Conservation (phyloP, 164 flowering plant species). For the Umbilicus rupestris region DNA sequence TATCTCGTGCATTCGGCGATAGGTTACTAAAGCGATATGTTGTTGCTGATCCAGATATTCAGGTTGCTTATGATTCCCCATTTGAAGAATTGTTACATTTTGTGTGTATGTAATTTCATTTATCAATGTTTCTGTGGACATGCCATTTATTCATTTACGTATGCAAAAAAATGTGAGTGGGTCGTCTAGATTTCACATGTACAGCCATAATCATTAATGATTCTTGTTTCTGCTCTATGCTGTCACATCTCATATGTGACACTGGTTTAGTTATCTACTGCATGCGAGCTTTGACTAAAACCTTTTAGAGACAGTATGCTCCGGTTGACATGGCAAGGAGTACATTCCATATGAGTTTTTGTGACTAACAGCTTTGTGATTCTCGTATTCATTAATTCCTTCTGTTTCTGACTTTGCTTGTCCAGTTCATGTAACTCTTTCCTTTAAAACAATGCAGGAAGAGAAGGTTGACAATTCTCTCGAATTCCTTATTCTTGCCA, state of each 20-base stretch:
- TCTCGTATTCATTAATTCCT: no score
- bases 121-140: neutral
- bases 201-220: neutral
- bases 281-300: no score
- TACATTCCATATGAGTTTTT: no score
- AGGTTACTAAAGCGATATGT: conserved; percentile 63
- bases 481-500: conserved; percentile 73
- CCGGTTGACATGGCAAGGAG: no score
- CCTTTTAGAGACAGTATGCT: no score
- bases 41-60: conserved; percentile 84
- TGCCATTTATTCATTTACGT: neutral
- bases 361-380: no score
- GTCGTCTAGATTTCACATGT: neutral
- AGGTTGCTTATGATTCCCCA: conserved; percentile 28
- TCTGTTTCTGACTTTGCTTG: neutral
- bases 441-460: conserved; percentile 30
- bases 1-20: conserved; percentile 94
- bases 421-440: neutral
- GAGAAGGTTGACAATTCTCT: conserved; percentile 55
- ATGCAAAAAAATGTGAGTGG: neutral
- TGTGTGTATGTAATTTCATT: neutral
- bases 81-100: neutral
- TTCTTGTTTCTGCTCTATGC: neutral
- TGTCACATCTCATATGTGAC: neutral
- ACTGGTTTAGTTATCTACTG: neutral